These are phyloP conservation scores for Apophysomyces ossiformis DNA, from an alignment of 371 early-diverging fungal species.

Conservation along the genomic window DNA sequence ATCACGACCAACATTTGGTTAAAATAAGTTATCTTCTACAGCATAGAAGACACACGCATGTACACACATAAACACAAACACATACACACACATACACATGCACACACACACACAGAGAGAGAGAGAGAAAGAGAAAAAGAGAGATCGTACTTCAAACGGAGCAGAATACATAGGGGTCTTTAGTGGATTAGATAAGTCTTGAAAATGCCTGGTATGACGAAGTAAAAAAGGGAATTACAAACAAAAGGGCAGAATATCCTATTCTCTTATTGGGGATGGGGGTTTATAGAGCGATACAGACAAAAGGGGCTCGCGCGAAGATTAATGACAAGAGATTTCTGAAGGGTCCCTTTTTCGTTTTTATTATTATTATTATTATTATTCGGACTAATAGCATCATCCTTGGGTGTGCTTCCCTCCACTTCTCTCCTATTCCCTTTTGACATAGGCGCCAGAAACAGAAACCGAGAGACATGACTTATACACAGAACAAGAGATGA, in stretches of 20 bases:
- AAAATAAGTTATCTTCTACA: conserved; percentile 1
- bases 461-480: too few species aligned
- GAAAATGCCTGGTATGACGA: conserved; percentile 3
- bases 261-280: background rate
- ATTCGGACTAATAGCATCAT: background rate
- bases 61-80: background rate
- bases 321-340: conserved; percentile 4
- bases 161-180: background rate
- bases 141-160: too few species aligned
- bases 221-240: background rate
- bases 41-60: background rate
- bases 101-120: background rate
- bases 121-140: background rate
- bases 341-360: background rate
- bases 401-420: background rate
- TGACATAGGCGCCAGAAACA: background rate
- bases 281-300: background rate
- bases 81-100: background rate
- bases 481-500: too few species aligned
- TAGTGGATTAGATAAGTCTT: background rate
- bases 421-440: background rate
- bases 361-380: background rate
- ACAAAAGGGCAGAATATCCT: background rate
- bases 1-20: conserved; percentile 4
- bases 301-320: conserved; percentile 7